Evolutionary conservation across 345 rosid species (phyloP).

Genomic region (Geranium brycei): DNA sequence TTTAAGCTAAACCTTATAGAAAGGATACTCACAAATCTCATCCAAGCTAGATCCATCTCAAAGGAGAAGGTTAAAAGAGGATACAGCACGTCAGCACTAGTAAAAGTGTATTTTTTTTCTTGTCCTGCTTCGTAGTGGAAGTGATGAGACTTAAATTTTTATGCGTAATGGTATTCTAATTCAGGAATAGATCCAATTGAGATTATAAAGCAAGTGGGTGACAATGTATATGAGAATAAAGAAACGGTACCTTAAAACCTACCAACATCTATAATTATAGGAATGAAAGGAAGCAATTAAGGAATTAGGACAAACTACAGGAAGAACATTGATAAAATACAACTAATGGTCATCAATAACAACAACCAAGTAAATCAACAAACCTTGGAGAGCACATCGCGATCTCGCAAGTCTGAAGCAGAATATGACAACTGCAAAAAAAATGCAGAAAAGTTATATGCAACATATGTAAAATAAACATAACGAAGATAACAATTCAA

Average conservation of each 20-base stretch:
- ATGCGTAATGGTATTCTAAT: no score
- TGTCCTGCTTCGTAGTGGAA: no score
- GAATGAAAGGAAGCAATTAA: neutral
- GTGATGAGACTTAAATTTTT: no score
- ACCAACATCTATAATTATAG: neutral
- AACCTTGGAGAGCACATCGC: conserved; percentile 78
- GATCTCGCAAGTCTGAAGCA: conserved; percentile 57
- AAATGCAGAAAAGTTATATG: conserved; percentile 1
- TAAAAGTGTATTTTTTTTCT: no score
- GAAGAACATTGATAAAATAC: neutral
- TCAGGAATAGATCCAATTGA: neutral
- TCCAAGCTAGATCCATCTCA: no score
- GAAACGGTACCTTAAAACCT: neutral
- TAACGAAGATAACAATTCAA: neutral
- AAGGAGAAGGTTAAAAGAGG: no score
- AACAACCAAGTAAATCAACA: conserved; percentile 8
- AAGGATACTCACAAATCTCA: no score
- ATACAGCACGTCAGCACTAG: no score
- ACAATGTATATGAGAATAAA: neutral
- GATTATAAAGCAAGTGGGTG: neutral
- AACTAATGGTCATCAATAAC: neutral
- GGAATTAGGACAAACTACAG: neutral
- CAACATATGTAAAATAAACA: conserved; percentile 2
- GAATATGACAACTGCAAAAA: conserved; percentile 66
- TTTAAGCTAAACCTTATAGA: neutral